Conservation (phyloP, 2,329 filamentous ascomycete genomes). For the Xylariaceae sp. region DNA sequence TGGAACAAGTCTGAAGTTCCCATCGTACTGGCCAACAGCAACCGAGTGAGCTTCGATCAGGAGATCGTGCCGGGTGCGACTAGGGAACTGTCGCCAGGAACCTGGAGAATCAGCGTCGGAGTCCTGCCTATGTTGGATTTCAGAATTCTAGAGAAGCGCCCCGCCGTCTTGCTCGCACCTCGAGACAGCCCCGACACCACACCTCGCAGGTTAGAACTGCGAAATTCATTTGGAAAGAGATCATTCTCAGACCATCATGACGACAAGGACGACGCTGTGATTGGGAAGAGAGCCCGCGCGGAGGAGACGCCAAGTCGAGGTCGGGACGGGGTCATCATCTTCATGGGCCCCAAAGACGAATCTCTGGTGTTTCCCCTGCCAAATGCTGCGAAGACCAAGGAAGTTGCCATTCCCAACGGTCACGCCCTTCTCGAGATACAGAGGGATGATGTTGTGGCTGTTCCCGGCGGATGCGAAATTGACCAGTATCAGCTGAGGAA, state of each 20-base stretch:
- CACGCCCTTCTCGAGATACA: conserved; percentile 50
- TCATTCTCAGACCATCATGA: conserved; percentile 42
- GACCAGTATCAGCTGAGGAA: conserved; percentile 53
- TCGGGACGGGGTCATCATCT: conserved; percentile 53
- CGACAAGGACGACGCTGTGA: conserved; percentile 25
- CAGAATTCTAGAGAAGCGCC: conserved; percentile 52
- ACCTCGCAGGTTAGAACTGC: conserved; percentile 26
- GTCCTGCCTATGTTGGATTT: conserved; percentile 50
- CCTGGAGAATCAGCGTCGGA: conserved; percentile 51
- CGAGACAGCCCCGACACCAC: conserved; percentile 20
- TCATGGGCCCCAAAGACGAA: conserved; percentile 45
- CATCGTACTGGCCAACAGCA: conserved; percentile 44
- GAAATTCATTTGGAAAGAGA: conserved; percentile 48
- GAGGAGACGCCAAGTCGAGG: conserved; percentile 20
- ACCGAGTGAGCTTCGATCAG: conserved; percentile 37
- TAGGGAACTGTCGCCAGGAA: conserved; percentile 48
- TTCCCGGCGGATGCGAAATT: conserved; percentile 47
- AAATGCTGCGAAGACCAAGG: conserved; percentile 40
- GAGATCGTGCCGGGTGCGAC: conserved; percentile 40
- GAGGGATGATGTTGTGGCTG: conserved; percentile 43
- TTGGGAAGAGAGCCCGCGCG: conserved; percentile 39
- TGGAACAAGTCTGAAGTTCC: conserved; percentile 52
- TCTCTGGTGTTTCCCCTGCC: conserved; percentile 50
- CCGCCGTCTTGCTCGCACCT: conserved; percentile 34
- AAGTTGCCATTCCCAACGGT: conserved; percentile 40